Evolutionary conservation across 1,139 yeast genomes (phyloP), one percentile per base, ranked within the genome.

Genomic region (Eremothecium sinecaudum): DNA sequence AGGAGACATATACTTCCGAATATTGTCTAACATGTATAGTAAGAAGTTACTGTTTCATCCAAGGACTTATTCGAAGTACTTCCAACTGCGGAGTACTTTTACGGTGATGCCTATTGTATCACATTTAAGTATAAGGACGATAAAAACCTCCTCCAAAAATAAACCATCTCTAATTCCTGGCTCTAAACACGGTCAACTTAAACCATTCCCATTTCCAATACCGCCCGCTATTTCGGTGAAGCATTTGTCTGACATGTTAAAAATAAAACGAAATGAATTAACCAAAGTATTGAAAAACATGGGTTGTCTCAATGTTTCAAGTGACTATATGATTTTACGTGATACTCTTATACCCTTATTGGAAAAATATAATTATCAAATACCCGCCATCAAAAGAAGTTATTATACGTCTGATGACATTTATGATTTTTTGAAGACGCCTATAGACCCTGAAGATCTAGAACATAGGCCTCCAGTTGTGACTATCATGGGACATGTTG

Each of bases 401-500:
- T 33, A 62, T 53, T 27, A 54, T 4, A 43, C 26, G 48, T 64
- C 63, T 1, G 66, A 73, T 9, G 73, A 71, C 39, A 79, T 77
- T 31, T 71, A 73, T 17, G 67, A 72, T 7, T 32, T 63, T 56
- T 39, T 57, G 16, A 50, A 16, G 55, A 60, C 54, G 6, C 66
- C 75, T 1, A 53, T 52, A 2, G 69, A 71, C 28, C 62, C 66
- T 4, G 58, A 62, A 7, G 46, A 57, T 15, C 57, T 80, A 42
- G 74, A 74, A 34, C 67, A 76, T 11, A 66, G 98, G 45, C 86
- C 98, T 0, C 98, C 99, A 0, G 80, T 90, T 17, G 96, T 90
- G 2, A 87, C 98, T 0, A 83, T 90, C 34, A 90, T 90, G 97
- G 99, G 99, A 4, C 99, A 90, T 59, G 98, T 90, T 26, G 99